A percentile compares a stretch with the other conserved stretches of the same genome.
phyloP scores from a whole-genome alignment of 164 flowering plant genomes.

The Berberis thunbergii region DNA sequence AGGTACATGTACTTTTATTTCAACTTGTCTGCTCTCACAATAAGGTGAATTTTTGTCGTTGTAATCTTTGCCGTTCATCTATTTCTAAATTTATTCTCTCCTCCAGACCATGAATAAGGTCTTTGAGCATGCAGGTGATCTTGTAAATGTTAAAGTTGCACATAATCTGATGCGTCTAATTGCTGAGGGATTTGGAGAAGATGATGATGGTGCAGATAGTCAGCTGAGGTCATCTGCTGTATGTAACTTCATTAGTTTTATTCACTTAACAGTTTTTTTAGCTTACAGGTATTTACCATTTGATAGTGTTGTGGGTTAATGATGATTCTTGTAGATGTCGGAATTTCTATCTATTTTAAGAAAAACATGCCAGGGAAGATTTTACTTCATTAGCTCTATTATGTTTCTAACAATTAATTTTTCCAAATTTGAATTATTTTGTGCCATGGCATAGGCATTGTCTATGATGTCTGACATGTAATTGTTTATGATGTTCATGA shows the following conservation, averaged over 20 bases:
- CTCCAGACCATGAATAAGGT: slow-evolving; percentile 97
- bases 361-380: too few relatives aligned
- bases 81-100: slow-evolving; percentile 6
- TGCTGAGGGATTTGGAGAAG: slow-evolving; percentile 98
- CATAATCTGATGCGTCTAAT: slow-evolving; percentile 93
- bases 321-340: too few relatives aligned
- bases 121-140: slow-evolving; percentile 98
- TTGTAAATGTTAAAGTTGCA: slow-evolving; percentile 81
- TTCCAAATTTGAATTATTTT: too few relatives aligned
- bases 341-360: too few relatives aligned
- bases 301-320: too few relatives aligned
- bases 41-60: too few relatives aligned
- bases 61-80: background rate
- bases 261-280: background rate
- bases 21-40: too few relatives aligned
- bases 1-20: slow-evolving; percentile 33
- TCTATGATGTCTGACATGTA: background rate
- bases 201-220: slow-evolving; percentile 79
- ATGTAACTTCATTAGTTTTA: slow-evolving; percentile 25
- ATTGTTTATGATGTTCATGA: background rate
- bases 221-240: slow-evolving; percentile 97
- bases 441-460: background rate
- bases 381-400: too few relatives aligned
- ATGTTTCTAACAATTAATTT: too few relatives aligned
- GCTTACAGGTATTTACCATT: background rate